Base-by-base conservation (phyloP, 768 basidiomycete species). In the Amanita polypyramis region DNA sequence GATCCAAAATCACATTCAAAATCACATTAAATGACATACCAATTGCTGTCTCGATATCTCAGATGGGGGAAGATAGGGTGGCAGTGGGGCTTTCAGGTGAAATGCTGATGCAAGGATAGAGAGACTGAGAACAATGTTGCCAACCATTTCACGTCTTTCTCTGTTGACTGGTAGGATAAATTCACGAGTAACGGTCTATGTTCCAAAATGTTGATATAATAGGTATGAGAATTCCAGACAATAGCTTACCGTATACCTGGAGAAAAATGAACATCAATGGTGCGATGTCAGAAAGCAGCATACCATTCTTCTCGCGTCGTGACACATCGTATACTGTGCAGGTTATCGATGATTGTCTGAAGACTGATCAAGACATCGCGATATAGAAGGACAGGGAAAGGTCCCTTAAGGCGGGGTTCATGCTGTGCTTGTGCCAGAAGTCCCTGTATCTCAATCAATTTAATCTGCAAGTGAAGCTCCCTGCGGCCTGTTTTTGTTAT, bases 281-380 rank as follows among this genome's bases (percentile, higher is more conserved):
- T 54, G 53, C 32, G 15, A 50, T 47, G 56, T 34, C 42, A 21
- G 11, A 12, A 12, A 40, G 14, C 29, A 23, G 62, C 77, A 47
- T 44, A 86, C 93, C 94, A 97, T 69, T 95, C 92, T 62, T 95
- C 89, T 34, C 90, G 75, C 0, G 91, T 92, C 4, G 89, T 96
- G n/a, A 97, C 94, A 61, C 91, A 94, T 23, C 94, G 78, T 86
- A 98, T 96, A 54, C 89, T 88, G 61, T 98, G 96, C 49, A 99
- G 65, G 59, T 77, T 82, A 58, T 94, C 92, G 52, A 95, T 65
- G 27, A 94, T 91, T 1, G 79, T 80, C 62, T 95, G 90, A 52
- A 92, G 58, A 56, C 86, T 85, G 1, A 80, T 83, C 64, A 92
- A 67, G 52, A 92, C 79, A 5, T 82, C 79, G 10, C 89, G 82